These are phyloP conservation scores for Fusarium phyllophilum DNA, from an alignment of 2,329 filamentous ascomycete species.

Conservation along the genomic window DNA sequence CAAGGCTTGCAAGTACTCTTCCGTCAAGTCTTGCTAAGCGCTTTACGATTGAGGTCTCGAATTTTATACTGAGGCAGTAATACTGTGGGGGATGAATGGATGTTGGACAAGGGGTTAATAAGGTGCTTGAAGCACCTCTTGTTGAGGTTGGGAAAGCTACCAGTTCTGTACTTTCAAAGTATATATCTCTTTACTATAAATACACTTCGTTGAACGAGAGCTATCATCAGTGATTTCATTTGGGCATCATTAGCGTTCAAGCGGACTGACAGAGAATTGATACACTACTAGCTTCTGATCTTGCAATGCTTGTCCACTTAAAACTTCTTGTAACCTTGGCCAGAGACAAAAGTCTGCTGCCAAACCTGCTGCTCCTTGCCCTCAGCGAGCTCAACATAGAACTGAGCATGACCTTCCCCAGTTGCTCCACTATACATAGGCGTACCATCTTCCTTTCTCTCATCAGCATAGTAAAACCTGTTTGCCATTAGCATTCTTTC, in stretches of 20 bases:
- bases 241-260: rapidly evolving
- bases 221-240: rapidly evolving
- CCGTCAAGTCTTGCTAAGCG: conserved; percentile 38
- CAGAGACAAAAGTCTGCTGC: conserved; percentile 22
- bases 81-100: background rate
- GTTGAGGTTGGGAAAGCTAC: background rate
- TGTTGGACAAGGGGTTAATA: background rate
- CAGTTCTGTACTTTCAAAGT: background rate
- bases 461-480: conserved; percentile 26
- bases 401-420: background rate
- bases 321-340: conserved; percentile 9
- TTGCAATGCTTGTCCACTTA: rapidly evolving
- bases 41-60: background rate
- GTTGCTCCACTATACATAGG: background rate
- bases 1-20: conserved; percentile 37
- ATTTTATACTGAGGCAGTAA: background rate
- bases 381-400: conserved; percentile 16
- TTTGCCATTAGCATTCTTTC: rapidly evolving
- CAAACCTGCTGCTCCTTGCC: background rate
- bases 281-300: background rate
- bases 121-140: background rate
- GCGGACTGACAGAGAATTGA: background rate
- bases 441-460: conserved; percentile 7
- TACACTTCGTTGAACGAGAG: conserved; percentile 11
- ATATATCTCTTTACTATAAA: conserved; percentile 9